Percentiles rank a stretch among this genome's conserved stretches.
These are phyloP conservation scores for Aspergillus ustus DNA, from an alignment of 2,329 filamentous ascomycete genomes.

Conservation along the genomic window DNA sequence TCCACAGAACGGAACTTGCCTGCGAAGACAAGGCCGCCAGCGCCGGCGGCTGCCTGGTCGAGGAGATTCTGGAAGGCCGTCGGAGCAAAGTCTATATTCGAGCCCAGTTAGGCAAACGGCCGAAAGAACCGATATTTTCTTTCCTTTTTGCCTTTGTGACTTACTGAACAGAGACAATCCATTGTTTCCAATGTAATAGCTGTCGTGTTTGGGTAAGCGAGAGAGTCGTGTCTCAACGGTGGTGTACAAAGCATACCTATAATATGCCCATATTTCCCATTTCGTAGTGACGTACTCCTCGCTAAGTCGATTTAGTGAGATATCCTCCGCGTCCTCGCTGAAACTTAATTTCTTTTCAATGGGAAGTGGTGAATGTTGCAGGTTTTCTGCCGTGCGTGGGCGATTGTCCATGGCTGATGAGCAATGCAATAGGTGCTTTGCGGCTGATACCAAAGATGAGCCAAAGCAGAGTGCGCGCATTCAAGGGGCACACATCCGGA, in stretches of 20 bases:
- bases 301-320: not conserved
- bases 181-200: constrained; percentile 71
- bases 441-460: too few relatives aligned
- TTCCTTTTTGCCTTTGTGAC: constrained; percentile 15
- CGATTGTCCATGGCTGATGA: too few relatives aligned
- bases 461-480: too few relatives aligned
- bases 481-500: too few relatives aligned
- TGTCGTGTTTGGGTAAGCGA: constrained; percentile 27
- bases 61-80: constrained; percentile 69
- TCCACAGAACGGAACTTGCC: constrained; percentile 63
- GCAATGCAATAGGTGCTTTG: too few relatives aligned
- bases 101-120: constrained; percentile 1
- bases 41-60: constrained; percentile 62
- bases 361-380: too few relatives aligned
- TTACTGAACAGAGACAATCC: constrained; percentile 63
- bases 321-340: too few relatives aligned
- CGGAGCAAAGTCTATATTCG: constrained; percentile 59
- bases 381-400: too few relatives aligned
- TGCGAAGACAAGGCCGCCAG: constrained; percentile 59
- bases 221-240: constrained; percentile 10
- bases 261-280: constrained; percentile 63
- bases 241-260: constrained; percentile 44
- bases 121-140: too few relatives aligned
- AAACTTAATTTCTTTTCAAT: too few relatives aligned
- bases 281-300: constrained; percentile 56